Evolutionary conservation across 805 yeast species (phyloP), one percentile per base, ranked within the genome.

Genomic region (Zygotorulaspora chibaensis): DNA sequence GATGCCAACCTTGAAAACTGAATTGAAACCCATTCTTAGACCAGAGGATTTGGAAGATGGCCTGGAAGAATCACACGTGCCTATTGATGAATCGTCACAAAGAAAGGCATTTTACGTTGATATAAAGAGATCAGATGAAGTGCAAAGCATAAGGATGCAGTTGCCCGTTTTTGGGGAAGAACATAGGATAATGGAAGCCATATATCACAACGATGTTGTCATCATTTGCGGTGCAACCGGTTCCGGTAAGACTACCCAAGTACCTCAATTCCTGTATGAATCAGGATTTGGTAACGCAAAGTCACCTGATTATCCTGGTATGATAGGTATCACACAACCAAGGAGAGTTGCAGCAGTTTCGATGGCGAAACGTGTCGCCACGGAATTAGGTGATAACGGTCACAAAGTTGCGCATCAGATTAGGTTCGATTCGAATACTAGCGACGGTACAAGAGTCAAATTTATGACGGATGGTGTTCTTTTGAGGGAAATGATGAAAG

Each of bases 161-260:
- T 70, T 93, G 15, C 99, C 99, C 0, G 97, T 93, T 0, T 85
- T 79, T 51, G 83, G 83, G 6, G 96, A 88, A 64, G 99, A 93
- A 59, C 96, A 87, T 62, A 73, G 81, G 45, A 86, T 93, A 40
- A 88, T 93, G 97, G 99, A 93, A 63, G 96, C 96, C 1, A 78
- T 93, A 41, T 87, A 86, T 61, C 95, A 91, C 58, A 86, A 91
- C 59, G 96, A 90, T 58, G 84, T 91, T 49, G 81, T 90, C 0
- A 83, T 93, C 11, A 75, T 93, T 20, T 91, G 97, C 70, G 99
- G 99, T 73, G 98, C 90, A 58, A 93, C 99, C 1, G 99, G 99
- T 57, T 89, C 97, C 2, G 99, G 99, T 67, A 93, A 93, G 65
- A 93, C 99, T 1, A 93, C 99, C 0, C 99, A 93, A 67, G 90